A percentile compares a stretch with the other conserved stretches of the same genome.
These are phyloP conservation scores for Coniella lustricola DNA, from an alignment of 2,329 filamentous ascomycete genomes.

Conservation along the genomic window DNA sequence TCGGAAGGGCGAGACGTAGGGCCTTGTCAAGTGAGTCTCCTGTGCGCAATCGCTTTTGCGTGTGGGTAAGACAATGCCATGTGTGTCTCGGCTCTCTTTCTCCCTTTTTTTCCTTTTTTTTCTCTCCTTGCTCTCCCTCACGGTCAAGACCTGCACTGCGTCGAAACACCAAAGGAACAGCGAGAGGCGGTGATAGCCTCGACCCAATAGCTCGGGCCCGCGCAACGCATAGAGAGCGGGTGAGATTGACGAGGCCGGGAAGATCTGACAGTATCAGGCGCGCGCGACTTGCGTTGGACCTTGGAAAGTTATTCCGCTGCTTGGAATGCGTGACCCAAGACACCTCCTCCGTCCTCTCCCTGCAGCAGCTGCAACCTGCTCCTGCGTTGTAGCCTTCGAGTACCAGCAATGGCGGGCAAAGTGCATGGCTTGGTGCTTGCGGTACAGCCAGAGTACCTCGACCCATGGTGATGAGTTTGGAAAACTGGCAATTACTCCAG, in stretches of 20 bases:
- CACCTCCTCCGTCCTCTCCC: background rate
- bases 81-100: constrained; percentile 12
- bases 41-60: constrained; percentile 15
- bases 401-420: too few species aligned
- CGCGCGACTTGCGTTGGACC: background rate
- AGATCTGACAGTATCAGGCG: constrained; percentile 1
- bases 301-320: background rate
- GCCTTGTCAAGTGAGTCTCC: constrained; percentile 11
- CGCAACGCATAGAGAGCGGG: constrained; percentile 1
- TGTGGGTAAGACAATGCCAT: constrained; percentile 7
- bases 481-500: too few species aligned
- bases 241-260: constrained; percentile 11
- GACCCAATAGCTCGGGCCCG: constrained; percentile 5
- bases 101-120: too few species aligned
- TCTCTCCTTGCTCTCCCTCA: too few species aligned
- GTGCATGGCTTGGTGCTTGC: too few species aligned
- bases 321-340: background rate
- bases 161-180: background rate
- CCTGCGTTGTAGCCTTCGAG: too few species aligned
- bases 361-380: background rate
- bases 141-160: too few species aligned
- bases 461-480: too few species aligned
- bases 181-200: background rate
- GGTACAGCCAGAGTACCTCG: too few species aligned
- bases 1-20: constrained; percentile 8